Evolutionary conservation across 2,329 filamentous ascomycete species (phyloP), one percentile per base, ranked within the genome.

Genomic region (Zymoseptoria crescenta): DNA sequence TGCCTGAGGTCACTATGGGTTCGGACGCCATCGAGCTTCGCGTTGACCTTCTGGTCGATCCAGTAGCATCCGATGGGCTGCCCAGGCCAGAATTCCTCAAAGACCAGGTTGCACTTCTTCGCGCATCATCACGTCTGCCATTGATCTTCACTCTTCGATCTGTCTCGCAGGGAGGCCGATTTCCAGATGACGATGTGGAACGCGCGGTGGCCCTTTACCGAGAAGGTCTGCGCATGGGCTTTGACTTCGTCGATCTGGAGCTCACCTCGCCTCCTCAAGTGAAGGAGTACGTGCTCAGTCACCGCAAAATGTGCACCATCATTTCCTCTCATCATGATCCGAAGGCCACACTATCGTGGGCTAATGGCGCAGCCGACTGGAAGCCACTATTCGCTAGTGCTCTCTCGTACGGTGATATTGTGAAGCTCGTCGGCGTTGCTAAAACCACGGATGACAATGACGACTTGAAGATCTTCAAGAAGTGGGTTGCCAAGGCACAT

Each of bases 291-390:
- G 68, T 74, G 41, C 64, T 74, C 16, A 61, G 62, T 1, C 78
- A 82, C 13, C 83, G 87, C 57, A 83, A 80, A 63, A 88, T 89
- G 72, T 91, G 90, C 1, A 87, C 86, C 62, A 89, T 99, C 70
- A 96, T 99, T 67, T 91, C 93, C 8, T 99, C 94, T 0, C 93
- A 99, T 72, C 94, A 99, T 72, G 94, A 99, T 72, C 89, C 91
- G 0, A 77, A 82, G 58, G 87, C 87, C 8, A 79, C 81, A 21
- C 79, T 97, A 19, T 93, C 89, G 1, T 99, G 94, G 94, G 86
- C 81, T 64, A 92, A 95, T n/a, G 68, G 64, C 3, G 68, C 64
- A 8, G 66, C 65, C 28, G 90, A 89, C 0, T 99, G 94, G 93
- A 86, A 94, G 58, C 82, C 87, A 28, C 87, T 86, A 75, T 97